Base-by-base conservation (phyloP, 176 grass and related monocot genomes). In the Phragmites australis region DNA sequence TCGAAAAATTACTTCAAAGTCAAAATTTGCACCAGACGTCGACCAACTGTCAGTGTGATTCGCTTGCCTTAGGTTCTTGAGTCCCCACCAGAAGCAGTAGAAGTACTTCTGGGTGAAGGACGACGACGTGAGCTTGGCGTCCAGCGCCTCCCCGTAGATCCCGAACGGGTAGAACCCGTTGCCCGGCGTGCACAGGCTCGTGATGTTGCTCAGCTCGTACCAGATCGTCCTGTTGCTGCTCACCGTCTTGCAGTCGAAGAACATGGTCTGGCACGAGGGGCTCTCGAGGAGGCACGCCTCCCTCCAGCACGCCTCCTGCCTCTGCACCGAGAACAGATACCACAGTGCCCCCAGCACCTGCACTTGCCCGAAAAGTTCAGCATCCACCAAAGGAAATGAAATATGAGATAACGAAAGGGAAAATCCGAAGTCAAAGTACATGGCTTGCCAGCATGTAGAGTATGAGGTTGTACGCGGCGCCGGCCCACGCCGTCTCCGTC, bases 361-460 rank as follows among this genome's bases (percentile, higher is more conserved):
- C 84, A 86, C 32, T 41, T 14, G 8, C 44, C 30, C 30, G 18
- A 37, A 45, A 57, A 3, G 2, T 46, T 56, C 17, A 75, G 37
- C 14, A 16, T 15, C 26, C 1, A 62, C 18, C 58, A 18, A 14
- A 17, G 2, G 6, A 29, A 29, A 18, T 15, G 1, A 23, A 45
- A 9, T 40, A 41, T 42, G 19, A 13, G 19, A 5, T 16, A 30
- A 22, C 11, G 5, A 47, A 32, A 51, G 6, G 3, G 50, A 54
- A 26, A 29, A 14, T 11, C n/a, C 69, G 58, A 16, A n/a, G 15
- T 6, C 8, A 32, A 64, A 51, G 72, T 82, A 97, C 96, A 59
- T 98, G 96, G 86, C 96, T 98, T 2, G 89, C 96, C 13, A 98
- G 92, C 96, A 98, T 98, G 92, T 98, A 98, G 79, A 98, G 90